Conservation (phyloP, 164 flowering plant species). For the Vitis rotundifolia region DNA sequence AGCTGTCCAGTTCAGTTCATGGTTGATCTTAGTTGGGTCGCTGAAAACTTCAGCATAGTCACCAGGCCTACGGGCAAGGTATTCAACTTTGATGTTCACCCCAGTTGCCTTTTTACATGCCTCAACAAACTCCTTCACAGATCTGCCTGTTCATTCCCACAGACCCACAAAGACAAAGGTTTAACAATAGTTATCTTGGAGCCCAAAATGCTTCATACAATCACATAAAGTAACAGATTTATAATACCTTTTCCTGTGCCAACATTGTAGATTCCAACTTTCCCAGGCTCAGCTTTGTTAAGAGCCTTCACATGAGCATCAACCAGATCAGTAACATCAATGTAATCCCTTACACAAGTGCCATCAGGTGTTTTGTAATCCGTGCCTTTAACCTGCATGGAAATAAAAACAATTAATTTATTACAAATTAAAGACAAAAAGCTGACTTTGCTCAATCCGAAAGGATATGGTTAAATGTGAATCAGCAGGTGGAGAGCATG, state of each 20-base stretch:
- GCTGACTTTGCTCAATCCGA: neutral
- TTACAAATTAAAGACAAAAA: neutral
- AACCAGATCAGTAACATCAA: constrained; percentile 94
- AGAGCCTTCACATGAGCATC: constrained; percentile 99
- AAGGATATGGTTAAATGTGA: neutral
- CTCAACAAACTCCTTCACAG: constrained; percentile 96
- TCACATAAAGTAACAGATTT: neutral
- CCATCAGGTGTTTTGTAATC: constrained; percentile 91
- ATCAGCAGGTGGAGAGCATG: too few species aligned
- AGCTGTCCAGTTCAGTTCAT: constrained; percentile 94
- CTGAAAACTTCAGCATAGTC: constrained; percentile 97
- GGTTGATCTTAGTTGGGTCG: constrained; percentile 73
- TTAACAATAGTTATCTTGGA: neutral
- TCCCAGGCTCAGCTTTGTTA: constrained; percentile 61
- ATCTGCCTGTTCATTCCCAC: constrained; percentile 62
- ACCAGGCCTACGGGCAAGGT: constrained; percentile 80
- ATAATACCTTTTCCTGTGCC: constrained; percentile 90
- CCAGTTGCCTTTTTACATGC: constrained; percentile 96
- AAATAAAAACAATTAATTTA: neutral
- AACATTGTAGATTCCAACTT: constrained; percentile 96
- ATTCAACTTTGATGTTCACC: constrained; percentile 67
- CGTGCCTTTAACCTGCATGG: constrained; percentile 78
- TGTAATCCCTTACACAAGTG: constrained; percentile 90
- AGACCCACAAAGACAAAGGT: neutral
- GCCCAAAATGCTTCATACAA: too few species aligned